phyloP scores from a whole-genome alignment of 495 filamentous ascomycete genomes.

The Tricharina praecox region DNA sequence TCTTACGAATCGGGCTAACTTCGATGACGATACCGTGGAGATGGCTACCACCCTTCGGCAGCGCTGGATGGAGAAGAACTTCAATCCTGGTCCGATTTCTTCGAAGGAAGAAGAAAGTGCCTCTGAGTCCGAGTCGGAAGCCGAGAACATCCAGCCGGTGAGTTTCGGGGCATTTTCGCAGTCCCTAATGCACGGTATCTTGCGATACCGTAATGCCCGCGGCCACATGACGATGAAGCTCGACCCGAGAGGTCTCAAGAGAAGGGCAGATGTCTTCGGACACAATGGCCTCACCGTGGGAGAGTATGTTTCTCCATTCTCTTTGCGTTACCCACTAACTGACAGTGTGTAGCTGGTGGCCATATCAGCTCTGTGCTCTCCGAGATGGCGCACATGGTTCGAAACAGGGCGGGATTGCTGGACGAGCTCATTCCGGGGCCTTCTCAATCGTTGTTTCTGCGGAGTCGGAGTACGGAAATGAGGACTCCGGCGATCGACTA shows the following conservation, averaged over 20 bases:
- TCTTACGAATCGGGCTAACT: background rate
- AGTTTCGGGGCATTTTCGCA: background rate
- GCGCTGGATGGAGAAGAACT: background rate
- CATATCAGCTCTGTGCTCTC: slow-evolving; percentile 32
- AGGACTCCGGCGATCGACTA: slow-evolving; percentile 31
- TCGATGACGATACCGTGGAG: background rate
- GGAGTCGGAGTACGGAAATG: slow-evolving; percentile 31
- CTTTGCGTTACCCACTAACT: background rate
- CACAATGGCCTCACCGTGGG: slow-evolving; percentile 33
- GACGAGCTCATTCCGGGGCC: slow-evolving; percentile 27
- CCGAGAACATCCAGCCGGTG: background rate
- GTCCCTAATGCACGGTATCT: slow-evolving; percentile 30
- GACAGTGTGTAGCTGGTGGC: slow-evolving; percentile 32
- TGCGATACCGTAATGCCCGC: background rate
- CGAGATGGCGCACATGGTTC: slow-evolving; percentile 37
- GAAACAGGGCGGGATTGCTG: slow-evolving; percentile 33
- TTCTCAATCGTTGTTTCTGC: slow-evolving; percentile 29
- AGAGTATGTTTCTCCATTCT: background rate
- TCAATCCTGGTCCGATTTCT: background rate
- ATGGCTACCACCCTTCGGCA: background rate
- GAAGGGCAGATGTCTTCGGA: slow-evolving; percentile 30
- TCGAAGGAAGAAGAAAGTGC: background rate
- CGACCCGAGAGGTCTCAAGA: slow-evolving; percentile 17
- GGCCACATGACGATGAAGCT: slow-evolving; percentile 21
- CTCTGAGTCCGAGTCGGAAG: background rate